phyloP scores from a whole-genome alignment of 169 alveolate genomes.

The Besnoitia besnoiti region DNA sequence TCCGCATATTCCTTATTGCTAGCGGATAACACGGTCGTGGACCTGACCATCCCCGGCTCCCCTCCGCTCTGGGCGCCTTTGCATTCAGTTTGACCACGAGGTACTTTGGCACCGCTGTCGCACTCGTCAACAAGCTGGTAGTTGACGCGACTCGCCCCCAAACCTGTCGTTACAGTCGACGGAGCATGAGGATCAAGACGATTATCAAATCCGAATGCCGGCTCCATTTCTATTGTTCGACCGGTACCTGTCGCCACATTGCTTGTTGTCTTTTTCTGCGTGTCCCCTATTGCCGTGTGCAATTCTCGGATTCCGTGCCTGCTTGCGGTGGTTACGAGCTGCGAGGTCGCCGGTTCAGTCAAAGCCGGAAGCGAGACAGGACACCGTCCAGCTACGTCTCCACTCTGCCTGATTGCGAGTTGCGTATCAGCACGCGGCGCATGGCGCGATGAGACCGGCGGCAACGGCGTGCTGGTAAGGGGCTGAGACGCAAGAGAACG shows the following conservation, averaged over 20 bases:
- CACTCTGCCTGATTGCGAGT: neutral
- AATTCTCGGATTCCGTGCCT: too few species aligned
- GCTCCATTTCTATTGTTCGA: too few species aligned
- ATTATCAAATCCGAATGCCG: neutral
- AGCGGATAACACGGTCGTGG: neutral
- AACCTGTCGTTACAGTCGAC: neutral
- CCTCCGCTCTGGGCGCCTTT: neutral
- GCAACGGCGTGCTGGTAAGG: constrained; percentile 2
- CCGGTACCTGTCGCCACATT: too few species aligned
- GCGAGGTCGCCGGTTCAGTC: too few species aligned
- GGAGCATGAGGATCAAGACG: neutral
- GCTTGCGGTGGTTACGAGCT: too few species aligned
- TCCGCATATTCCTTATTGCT: constrained; percentile 18
- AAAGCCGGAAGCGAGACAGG: too few species aligned
- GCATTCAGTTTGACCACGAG: neutral
- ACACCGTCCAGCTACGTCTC: neutral
- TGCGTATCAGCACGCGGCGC: neutral
- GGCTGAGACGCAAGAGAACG: constrained; percentile 23
- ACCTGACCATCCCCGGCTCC: too few species aligned
- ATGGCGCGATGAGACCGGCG: neutral
- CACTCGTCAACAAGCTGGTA: neutral
- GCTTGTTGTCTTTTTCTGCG: too few species aligned
- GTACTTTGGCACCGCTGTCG: neutral
- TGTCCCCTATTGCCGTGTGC: too few species aligned
- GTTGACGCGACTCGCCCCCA: neutral